Percentiles rank a stretch among this genome's conserved stretches.
phyloP scores from a whole-genome alignment of 2,329 filamentous ascomycete genomes.

The Arthrinium puccinioides region DNA sequence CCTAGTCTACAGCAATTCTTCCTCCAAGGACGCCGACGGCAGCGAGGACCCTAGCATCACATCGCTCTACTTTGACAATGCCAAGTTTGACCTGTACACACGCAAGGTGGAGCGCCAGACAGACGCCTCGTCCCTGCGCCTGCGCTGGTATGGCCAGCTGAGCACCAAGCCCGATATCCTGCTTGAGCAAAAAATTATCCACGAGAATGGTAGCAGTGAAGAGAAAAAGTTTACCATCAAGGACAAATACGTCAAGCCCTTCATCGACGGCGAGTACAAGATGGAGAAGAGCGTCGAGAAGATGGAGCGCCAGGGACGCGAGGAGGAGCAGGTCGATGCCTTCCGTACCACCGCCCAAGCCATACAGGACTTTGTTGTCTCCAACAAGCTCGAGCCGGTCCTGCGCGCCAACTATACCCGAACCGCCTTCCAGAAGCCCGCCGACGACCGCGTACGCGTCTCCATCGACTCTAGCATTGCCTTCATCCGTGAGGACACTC shows the following conservation, averaged over 20 bases:
- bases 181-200: constrained; percentile 83
- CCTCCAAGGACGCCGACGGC: constrained; percentile 73
- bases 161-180: constrained; percentile 70
- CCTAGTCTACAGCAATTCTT: constrained; percentile 85
- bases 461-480: constrained; percentile 89
- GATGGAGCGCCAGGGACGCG: constrained; percentile 70
- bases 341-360: constrained; percentile 67
- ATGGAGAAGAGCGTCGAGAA: constrained; percentile 89
- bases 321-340: constrained; percentile 56
- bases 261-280: constrained; percentile 79
- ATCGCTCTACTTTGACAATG: constrained; percentile 91
- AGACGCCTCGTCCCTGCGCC: constrained; percentile 73
- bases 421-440: constrained; percentile 93
- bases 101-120: constrained; percentile 72
- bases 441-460: constrained; percentile 83
- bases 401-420: constrained; percentile 89
- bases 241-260: constrained; percentile 85
- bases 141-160: constrained; percentile 89
- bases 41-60: constrained; percentile 85
- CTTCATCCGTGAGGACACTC: constrained; percentile 70
- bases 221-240: constrained; percentile 82
- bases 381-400: constrained; percentile 73
- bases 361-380: constrained; percentile 73
- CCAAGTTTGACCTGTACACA: constrained; percentile 77
- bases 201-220: constrained; percentile 67